Evolutionary conservation across 345 rosid genomes (phyloP).

Genomic region (Lagerstroemia speciosa): DNA sequence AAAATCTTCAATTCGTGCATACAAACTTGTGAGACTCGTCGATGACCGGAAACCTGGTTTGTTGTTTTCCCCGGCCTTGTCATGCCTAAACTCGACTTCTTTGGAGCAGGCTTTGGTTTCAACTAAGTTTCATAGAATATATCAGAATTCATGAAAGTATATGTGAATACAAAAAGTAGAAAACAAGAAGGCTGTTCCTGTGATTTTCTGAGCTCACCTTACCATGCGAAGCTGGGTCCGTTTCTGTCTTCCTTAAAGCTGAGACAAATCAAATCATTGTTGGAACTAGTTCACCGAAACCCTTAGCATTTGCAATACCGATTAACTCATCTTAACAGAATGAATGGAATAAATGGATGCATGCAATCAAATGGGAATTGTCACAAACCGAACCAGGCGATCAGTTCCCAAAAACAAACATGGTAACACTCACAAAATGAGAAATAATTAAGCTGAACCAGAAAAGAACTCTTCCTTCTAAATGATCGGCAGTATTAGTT

Average conservation of each 20-base stretch:
- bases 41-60: slow-evolving; percentile 37
- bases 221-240: slow-evolving; percentile 26
- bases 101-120: slow-evolving; percentile 32
- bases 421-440: not conserved
- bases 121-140: slow-evolving; percentile 24
- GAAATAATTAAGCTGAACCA: not conserved
- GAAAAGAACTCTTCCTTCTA: not conserved
- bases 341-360: not conserved
- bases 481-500: too few relatives aligned
- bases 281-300: not conserved
- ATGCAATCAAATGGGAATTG: not conserved
- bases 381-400: not conserved
- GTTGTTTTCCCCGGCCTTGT: slow-evolving; percentile 35
- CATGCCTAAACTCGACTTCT: slow-evolving; percentile 37
- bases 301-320: not conserved
- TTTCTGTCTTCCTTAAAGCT: slow-evolving; percentile 32
- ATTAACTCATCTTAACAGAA: not conserved
- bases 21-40: slow-evolving; percentile 34
- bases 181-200: not conserved
- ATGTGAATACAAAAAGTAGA: not conserved
- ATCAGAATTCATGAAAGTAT: not conserved
- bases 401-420: not conserved
- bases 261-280: slow-evolving; percentile 11
- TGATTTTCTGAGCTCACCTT: slow-evolving; percentile 35
- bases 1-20: not conserved